Percentiles rank a stretch among this genome's conserved stretches.
These are phyloP conservation scores for Flagelloscypha sp. DNA, from an alignment of 768 basidiomycete species.

Conservation along the genomic window DNA sequence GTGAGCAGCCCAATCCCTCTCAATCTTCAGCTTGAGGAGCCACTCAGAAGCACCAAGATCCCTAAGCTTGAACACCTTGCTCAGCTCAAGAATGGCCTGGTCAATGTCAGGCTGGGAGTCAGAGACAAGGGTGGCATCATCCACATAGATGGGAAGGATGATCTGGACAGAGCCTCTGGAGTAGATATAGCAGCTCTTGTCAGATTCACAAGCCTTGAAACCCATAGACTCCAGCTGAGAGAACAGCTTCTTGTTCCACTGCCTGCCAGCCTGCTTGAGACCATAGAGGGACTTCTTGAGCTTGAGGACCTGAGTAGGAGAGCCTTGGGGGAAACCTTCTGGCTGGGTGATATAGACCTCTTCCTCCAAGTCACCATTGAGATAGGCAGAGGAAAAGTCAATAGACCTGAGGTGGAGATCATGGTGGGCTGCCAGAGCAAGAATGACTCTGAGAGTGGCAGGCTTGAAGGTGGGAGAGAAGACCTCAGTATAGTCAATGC, in stretches of 20 bases:
- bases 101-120: too few relatives aligned
- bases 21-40: conserved; percentile 20
- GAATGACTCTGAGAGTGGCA: conserved; percentile 6
- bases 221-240: conserved; percentile 1
- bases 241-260: conserved; percentile 14
- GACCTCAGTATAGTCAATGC: conserved; percentile 19
- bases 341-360: conserved; percentile 16
- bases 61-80: too few relatives aligned
- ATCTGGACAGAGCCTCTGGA: conserved; percentile 4
- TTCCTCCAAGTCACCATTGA: conserved; percentile 13
- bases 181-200: conserved; percentile 9
- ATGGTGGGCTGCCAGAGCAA: conserved; percentile 14
- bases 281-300: conserved; percentile 13
- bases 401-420: conserved; percentile 13
- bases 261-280: conserved; percentile 12
- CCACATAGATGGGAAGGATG: conserved; percentile 11
- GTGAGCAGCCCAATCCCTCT: conserved; percentile 7
- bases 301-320: neutral
- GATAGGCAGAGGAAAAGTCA: conserved; percentile 14
- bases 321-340: conserved; percentile 14
- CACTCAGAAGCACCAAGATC: too few relatives aligned
- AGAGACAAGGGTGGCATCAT: too few relatives aligned
- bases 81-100: too few relatives aligned
- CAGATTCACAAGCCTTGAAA: neutral
- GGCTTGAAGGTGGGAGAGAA: conserved; percentile 11